Percentiles rank a stretch among this genome's conserved stretches.
Conservation (phyloP, 2,329 filamentous ascomycete genomes). For the Talaromyces sp. region DNA sequence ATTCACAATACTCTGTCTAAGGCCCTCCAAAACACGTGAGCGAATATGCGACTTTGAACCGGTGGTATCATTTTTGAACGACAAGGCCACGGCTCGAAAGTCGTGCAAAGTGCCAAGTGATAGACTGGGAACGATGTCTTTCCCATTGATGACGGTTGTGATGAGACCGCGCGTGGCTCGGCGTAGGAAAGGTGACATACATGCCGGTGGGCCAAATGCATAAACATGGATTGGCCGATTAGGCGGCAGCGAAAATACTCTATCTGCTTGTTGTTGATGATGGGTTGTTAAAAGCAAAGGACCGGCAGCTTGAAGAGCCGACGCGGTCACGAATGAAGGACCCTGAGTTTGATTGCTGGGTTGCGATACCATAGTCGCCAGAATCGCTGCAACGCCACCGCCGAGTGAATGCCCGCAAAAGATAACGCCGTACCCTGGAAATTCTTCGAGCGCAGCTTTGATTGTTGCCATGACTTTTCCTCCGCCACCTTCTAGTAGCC, state of each 20-base stretch:
- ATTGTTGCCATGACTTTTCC: constrained; percentile 62
- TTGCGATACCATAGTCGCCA: constrained; percentile 66
- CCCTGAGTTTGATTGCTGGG: constrained; percentile 46
- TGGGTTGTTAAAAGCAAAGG: constrained; percentile 32
- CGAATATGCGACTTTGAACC: constrained; percentile 63
- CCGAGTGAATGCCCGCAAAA: constrained; percentile 65
- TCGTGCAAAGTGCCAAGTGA: constrained; percentile 70
- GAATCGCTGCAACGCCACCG: constrained; percentile 62
- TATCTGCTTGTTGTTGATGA: constrained; percentile 15
- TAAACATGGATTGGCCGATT: constrained; percentile 72
- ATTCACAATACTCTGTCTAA: constrained; percentile 57
- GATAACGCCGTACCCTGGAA: constrained; percentile 63
- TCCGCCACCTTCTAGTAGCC: constrained; percentile 62
- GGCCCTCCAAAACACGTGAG: constrained; percentile 58
- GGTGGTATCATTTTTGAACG: constrained; percentile 66
- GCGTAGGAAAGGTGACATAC: constrained; percentile 64
- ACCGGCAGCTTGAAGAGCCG: constrained; percentile 27
- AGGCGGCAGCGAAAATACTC: constrained; percentile 51
- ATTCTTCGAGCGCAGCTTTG: constrained; percentile 59
- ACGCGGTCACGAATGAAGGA: constrained; percentile 58
- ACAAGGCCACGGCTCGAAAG: constrained; percentile 64
- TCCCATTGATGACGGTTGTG: constrained; percentile 66
- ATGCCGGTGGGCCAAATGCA: constrained; percentile 68
- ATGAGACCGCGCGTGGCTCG: constrained; percentile 67
- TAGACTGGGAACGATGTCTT: constrained; percentile 67